A percentile compares a stretch with the other conserved stretches of the same genome.
phyloP scores from a whole-genome alignment of 2,329 filamentous ascomycete species.

The Aspergillus transmontanensis region DNA sequence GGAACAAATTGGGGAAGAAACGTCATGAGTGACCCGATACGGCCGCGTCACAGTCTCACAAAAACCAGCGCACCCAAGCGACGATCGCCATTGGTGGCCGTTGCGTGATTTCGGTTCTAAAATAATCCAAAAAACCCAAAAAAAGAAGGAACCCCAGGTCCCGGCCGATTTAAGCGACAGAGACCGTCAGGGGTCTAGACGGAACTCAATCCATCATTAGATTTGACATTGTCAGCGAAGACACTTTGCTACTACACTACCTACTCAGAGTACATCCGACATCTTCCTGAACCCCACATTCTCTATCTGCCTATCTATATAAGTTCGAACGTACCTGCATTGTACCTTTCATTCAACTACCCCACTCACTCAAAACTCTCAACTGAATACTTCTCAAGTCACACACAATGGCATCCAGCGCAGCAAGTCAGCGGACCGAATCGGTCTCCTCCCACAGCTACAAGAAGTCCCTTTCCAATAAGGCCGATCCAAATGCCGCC shows the following conservation, averaged over 20 bases:
- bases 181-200: neutral
- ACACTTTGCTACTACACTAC: neutral
- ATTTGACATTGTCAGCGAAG: neutral
- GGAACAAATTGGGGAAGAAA: neutral
- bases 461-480: constrained; percentile 60
- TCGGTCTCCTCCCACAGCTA: constrained; percentile 26
- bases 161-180: constrained; percentile 1
- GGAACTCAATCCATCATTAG: neutral
- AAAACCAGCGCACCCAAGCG: neutral
- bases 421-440: constrained; percentile 23
- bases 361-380: neutral
- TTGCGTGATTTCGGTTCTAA: constrained; percentile 17
- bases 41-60: constrained; percentile 20
- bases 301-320: neutral
- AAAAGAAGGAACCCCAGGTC: neutral
- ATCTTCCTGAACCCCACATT: neutral
- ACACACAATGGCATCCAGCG: neutral
- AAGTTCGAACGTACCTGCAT: neutral
- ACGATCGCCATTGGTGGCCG: constrained; percentile 12
- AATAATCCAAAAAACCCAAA: neutral
- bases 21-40: constrained; percentile 11
- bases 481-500: constrained; percentile 83
- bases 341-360: neutral
- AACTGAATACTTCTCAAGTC: neutral
- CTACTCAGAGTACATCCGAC: neutral